Conservation (phyloP, 2,329 filamentous ascomycete species). For the Penicillium verrucosum region DNA sequence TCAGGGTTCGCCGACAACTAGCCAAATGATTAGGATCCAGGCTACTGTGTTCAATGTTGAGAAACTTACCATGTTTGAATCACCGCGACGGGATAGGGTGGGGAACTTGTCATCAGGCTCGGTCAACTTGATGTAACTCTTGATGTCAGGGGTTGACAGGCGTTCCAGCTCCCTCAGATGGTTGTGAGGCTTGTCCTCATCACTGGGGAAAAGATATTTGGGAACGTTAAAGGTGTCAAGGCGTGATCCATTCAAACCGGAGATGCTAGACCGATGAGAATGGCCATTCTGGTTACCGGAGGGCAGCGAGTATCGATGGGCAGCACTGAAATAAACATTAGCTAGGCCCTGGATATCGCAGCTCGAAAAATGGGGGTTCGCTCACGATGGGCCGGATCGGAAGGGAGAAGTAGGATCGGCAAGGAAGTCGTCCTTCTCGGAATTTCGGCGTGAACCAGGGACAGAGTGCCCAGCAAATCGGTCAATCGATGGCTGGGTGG, state of each 20-base stretch:
- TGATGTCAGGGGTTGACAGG: constrained; percentile 62
- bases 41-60: not conserved
- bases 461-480: constrained; percentile 79
- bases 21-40: constrained; percentile 41
- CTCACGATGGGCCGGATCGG: constrained; percentile 75
- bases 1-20: constrained; percentile 78
- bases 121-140: constrained; percentile 67
- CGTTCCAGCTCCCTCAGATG: constrained; percentile 46
- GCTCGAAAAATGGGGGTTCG: constrained; percentile 32
- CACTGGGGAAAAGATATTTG: constrained; percentile 81
- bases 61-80: constrained; percentile 53
- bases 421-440: constrained; percentile 81
- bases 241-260: constrained; percentile 39
- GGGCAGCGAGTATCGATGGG: constrained; percentile 92
- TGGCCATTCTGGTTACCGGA: constrained; percentile 52
- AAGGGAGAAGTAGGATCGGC: constrained; percentile 60
- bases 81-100: constrained; percentile 54
- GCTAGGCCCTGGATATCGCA: not conserved
- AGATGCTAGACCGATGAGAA: constrained; percentile 27
- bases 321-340: constrained; percentile 37
- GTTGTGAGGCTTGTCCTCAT: constrained; percentile 58
- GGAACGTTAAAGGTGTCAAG: constrained; percentile 82
- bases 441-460: constrained; percentile 82
- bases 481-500: constrained; percentile 54
- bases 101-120: constrained; percentile 82